Percentiles rank a stretch among this genome's conserved stretches.
Conservation (phyloP, 345 rosid species). For the Orychophragmus violaceus region DNA sequence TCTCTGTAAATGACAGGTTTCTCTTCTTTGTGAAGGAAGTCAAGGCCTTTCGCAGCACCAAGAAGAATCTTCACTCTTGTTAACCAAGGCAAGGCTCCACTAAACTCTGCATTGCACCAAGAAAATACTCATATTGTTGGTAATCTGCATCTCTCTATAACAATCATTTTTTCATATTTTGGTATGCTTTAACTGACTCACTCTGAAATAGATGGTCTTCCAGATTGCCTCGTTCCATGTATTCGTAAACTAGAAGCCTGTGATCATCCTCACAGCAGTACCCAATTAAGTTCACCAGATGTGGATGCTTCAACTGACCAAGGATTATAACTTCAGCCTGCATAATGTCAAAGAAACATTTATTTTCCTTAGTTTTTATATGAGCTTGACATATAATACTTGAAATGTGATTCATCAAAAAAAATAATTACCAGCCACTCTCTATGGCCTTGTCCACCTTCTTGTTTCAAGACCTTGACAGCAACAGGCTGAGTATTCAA, state of each 20-base stretch:
- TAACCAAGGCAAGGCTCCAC: conserved; percentile 61
- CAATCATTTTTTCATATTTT: background rate
- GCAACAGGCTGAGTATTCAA: conserved; percentile 72
- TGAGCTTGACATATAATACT: background rate
- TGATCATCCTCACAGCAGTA: conserved; percentile 76
- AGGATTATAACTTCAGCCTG: conserved; percentile 86
- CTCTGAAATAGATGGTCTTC: conserved; percentile 74
- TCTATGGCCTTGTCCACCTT: conserved; percentile 74
- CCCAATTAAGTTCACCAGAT: conserved; percentile 76
- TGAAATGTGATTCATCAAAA: background rate
- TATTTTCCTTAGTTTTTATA: background rate
- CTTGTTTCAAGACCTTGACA: conserved; percentile 58
- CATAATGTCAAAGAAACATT: background rate
- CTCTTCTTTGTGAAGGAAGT: conserved; percentile 65
- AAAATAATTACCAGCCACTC: conserved; percentile 67
- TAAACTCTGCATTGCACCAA: conserved; percentile 41
- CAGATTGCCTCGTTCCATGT: conserved; percentile 70
- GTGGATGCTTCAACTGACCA: conserved; percentile 68
- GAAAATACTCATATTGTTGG: conserved; percentile 10
- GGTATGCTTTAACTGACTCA: conserved; percentile 23
- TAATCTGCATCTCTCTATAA: background rate
- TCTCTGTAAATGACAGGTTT: conserved; percentile 80
- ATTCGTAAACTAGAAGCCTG: conserved; percentile 69
- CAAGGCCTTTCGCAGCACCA: conserved; percentile 82
- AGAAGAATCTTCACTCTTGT: conserved; percentile 75